Evolutionary conservation across 192 early-diverging fungal genomes (phyloP), one percentile per base, ranked within the genome.

Genomic region (Gigaspora rosea): DNA sequence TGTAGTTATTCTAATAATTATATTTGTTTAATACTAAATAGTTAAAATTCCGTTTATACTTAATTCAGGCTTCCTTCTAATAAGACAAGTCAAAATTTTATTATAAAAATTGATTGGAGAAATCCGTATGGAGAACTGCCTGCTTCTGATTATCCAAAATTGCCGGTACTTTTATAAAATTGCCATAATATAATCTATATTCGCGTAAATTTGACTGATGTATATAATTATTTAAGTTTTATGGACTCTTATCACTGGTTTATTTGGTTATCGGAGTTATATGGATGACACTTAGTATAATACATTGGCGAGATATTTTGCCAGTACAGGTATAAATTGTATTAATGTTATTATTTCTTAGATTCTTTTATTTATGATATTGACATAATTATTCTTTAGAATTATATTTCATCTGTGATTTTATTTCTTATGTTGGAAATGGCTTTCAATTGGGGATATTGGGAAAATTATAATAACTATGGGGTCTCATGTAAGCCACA

Each of bases 401-500:
- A 96, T 80, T 95, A 94, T 80, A 90, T 97, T 13, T 90, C 93
- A 1, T 91, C 88, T 5, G 91, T 97, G 8, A 90, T 95, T 22
- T 90, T 93, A 57, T 91, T 96, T 81, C 85, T 99, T 35, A 92
- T 92, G 65, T 82, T 95, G 7, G 96, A 97, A 73, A 96, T 94
- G 93, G 94, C 93, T 2, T 91, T 96, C 82, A 97, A 97, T 83
- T 95, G 93, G 87, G 94, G 88, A 10, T 91, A 89, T 79, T 92
- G 91, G 92, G 87, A 86, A 63, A 82, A 91, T 71, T 91, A 88
- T 79, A 92, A 93, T 79, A 78, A 86, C 32, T 81, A 81, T 15
- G 91, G 91, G n/a, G 74, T 73, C 8, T 85, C 88, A 62, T 90
- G 88, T 86, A 87, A 82, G 85, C 78, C 41, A 69, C 83, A 78